Evolutionary conservation across 1,284 basidiomycete species (phyloP), one percentile per base, ranked within the genome.

Genomic region (Ceratobasidium papillatum): DNA sequence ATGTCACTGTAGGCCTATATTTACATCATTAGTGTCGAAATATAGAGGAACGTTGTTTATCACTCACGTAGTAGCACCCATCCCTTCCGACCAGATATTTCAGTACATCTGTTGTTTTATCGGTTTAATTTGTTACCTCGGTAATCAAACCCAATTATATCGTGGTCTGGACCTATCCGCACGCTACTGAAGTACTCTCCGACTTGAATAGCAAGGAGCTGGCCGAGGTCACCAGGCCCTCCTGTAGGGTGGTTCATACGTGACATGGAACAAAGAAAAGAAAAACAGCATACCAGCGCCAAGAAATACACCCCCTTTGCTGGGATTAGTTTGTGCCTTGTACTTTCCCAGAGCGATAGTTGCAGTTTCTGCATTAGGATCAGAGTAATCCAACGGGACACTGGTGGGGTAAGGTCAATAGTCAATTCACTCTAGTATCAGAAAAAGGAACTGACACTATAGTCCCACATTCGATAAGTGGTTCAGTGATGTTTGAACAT

Each of bases 1-100:
- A 86, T 41, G 80, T 75, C 0, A 82, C 81, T 3, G 76, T 71
- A 0, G 84, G 85, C 8, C 82, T 83, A 51, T 12, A 38, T n/a
- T n/a, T n/a, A n/a, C n/a, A n/a, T n/a, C n/a, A n/a, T n/a, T n/a
- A n/a, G n/a, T n/a, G n/a, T n/a, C n/a, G n/a, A n/a, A n/a, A n/a
- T n/a, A n/a, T n/a, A n/a, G n/a, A n/a, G 38, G 38, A 41, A 14
- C 14, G 38, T 34, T 19, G 25, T 27, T 3, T 27, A 25, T 22
- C n/a, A n/a, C 61, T 43, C 25, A 63, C 61, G 61, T 63, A 9
- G 61, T 63, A 45, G 61, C 17, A 5, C 61, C 61, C 61, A 63
- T 63, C 25, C 61, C 61, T 45, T 9, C 25, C 3, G 9, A 59
- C n/a, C 7, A 3, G 41, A 25, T n/a, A 27, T 34, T 38, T 41